A percentile compares a stretch with the other conserved stretches of the same genome.
phyloP scores from a whole-genome alignment of 192 early-diverging fungal species.

The Umbelopsis sp. region DNA sequence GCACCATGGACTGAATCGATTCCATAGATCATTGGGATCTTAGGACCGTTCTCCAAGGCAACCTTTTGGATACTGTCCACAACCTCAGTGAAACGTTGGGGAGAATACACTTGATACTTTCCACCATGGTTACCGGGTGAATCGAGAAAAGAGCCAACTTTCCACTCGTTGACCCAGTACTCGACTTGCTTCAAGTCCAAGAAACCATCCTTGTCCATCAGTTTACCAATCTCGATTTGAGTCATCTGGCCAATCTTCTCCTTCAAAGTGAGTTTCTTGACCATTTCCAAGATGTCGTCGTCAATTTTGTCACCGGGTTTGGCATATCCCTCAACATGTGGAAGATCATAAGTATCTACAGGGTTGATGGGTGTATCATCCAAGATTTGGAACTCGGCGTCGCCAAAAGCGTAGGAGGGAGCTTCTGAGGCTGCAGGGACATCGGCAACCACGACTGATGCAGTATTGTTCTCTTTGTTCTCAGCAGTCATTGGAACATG shows the following conservation, averaged over 20 bases:
- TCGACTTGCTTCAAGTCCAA: slow-evolving; percentile 54
- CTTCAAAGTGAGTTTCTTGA: slow-evolving; percentile 46
- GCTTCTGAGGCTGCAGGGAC: not conserved
- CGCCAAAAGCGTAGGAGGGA: slow-evolving; percentile 11
- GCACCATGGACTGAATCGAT: slow-evolving; percentile 69
- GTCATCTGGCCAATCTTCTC: slow-evolving; percentile 73
- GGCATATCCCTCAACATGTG: not conserved
- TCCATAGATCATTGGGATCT: slow-evolving; percentile 66
- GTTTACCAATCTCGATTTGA: slow-evolving; percentile 61
- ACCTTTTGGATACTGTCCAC: slow-evolving; percentile 33
- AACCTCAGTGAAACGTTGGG: slow-evolving; percentile 48
- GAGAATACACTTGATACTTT: slow-evolving; percentile 54
- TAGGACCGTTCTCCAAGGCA: slow-evolving; percentile 24
- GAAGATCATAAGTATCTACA: not conserved
- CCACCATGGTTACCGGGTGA: slow-evolving; percentile 58
- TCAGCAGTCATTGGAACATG: not conserved
- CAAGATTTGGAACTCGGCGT: slow-evolving; percentile 11
- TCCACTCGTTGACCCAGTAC: slow-evolving; percentile 59
- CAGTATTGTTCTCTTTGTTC: not conserved
- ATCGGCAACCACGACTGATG: not conserved
- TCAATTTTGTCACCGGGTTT: slow-evolving; percentile 40
- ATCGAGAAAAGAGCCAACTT: slow-evolving; percentile 66
- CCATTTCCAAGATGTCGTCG: slow-evolving; percentile 47
- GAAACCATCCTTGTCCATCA: slow-evolving; percentile 54
- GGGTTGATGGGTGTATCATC: slow-evolving; percentile 15